Evolutionary conservation across 2,329 filamentous ascomycete species (phyloP).

Genomic region (Aspergillus fumigatus): DNA sequence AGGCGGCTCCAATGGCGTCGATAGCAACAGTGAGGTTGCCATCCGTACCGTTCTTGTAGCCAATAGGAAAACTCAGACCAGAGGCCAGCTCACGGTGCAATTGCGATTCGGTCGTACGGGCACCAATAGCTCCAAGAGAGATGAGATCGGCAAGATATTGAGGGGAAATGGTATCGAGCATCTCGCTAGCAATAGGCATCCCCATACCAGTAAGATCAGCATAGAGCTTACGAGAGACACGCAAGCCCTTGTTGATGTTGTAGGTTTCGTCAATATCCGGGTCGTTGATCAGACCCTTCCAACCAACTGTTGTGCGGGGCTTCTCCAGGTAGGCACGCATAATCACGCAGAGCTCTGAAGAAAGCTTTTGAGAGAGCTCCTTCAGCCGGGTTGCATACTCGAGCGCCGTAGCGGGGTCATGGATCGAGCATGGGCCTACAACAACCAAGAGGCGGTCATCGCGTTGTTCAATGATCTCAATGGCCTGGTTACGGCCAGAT

Average conservation of each 20-base stretch:
- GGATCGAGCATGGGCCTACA: constrained; percentile 93
- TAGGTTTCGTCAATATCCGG: constrained; percentile 95
- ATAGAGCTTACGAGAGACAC: constrained; percentile 89
- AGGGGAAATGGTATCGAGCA: constrained; percentile 97
- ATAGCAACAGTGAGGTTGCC: constrained; percentile 87
- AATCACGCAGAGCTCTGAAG: constrained; percentile 79
- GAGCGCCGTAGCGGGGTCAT: constrained; percentile 81
- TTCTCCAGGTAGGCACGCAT: constrained; percentile 99
- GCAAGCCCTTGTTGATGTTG: constrained; percentile 98
- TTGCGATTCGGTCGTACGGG: constrained; percentile 93
- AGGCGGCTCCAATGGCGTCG: constrained; percentile 79
- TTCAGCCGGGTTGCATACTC: constrained; percentile 83
- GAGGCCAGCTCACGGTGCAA: constrained; percentile 93
- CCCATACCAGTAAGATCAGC: constrained; percentile 79
- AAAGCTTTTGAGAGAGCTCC: constrained; percentile 71
- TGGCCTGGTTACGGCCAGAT: constrained; percentile 51
- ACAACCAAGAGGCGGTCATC: constrained; percentile 89
- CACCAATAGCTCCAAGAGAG: constrained; percentile 91
- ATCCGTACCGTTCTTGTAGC: constrained; percentile 99
- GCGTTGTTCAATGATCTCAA: constrained; percentile 68
- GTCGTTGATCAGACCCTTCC: constrained; percentile 99
- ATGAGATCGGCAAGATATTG: constrained; percentile 97
- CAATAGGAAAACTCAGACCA: constrained; percentile 93
- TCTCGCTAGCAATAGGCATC: constrained; percentile 94
- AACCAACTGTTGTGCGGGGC: constrained; percentile 94